Percentiles rank a stretch among this genome's conserved stretches.
Conservation (phyloP, 768 basidiomycete genomes). For the Mycena latifolia region DNA sequence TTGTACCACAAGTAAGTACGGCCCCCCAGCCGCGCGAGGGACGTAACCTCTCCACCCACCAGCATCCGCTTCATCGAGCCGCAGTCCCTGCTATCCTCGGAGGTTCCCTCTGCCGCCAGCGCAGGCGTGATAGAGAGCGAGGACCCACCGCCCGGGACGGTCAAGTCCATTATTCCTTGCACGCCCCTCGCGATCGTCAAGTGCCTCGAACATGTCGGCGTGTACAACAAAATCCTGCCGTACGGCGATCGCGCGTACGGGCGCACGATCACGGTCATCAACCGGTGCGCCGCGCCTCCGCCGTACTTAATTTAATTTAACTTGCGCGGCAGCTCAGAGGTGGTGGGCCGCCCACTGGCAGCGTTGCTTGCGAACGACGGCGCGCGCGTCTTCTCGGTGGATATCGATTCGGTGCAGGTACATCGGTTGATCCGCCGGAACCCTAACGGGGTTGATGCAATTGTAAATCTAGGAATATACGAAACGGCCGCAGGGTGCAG, state of each 20-base stretch:
- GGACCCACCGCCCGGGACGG: slow-evolving; percentile 82
- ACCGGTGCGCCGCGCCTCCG: slow-evolving; percentile 68
- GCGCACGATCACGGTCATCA: slow-evolving; percentile 93
- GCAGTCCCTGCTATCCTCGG: slow-evolving; percentile 67
- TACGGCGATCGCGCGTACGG: slow-evolving; percentile 97
- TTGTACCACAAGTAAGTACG: slow-evolving; percentile 89
- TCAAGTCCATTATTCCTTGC: slow-evolving; percentile 97
- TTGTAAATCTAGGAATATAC: slow-evolving; percentile 80
- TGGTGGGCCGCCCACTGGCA: slow-evolving; percentile 96
- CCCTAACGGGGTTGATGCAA: neutral
- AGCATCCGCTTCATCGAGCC: slow-evolving; percentile 96
- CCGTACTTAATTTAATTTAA: neutral
- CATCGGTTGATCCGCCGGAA: slow-evolving; percentile 38
- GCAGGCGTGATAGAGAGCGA: slow-evolving; percentile 59
- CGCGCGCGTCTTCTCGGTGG: slow-evolving; percentile 93
- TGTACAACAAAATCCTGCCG: slow-evolving; percentile 92
- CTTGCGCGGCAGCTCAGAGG: slow-evolving; percentile 91
- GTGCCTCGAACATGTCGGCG: slow-evolving; percentile 88
- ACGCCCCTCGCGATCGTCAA: slow-evolving; percentile 98
- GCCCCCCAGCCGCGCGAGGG: too few relatives aligned
- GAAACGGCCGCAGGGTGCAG: slow-evolving; percentile 75
- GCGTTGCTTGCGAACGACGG: slow-evolving; percentile 97
- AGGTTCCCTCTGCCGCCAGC: slow-evolving; percentile 54
- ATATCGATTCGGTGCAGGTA: slow-evolving; percentile 96
- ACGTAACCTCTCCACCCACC: slow-evolving; percentile 20